A percentile compares a stretch with the other conserved stretches of the same genome.
Conservation (phyloP, 441 rosid species). For the Pelargonium fulgidum region DNA sequence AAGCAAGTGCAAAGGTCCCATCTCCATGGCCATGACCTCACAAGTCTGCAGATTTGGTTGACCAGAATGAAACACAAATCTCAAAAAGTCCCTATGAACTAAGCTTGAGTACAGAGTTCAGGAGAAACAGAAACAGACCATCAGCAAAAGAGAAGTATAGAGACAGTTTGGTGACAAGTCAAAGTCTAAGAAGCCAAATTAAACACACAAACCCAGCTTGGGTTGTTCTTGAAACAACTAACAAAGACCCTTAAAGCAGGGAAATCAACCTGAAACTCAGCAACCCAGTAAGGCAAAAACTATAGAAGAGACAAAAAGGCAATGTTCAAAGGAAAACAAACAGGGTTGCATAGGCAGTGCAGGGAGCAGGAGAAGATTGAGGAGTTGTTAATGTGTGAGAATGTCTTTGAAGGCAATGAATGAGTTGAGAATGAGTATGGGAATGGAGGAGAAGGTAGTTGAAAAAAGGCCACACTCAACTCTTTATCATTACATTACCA, state of each 20-base stretch:
- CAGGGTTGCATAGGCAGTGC: background rate
- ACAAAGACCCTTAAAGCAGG: too few species aligned
- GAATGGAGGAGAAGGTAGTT: conserved; percentile 23
- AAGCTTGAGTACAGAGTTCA: conserved; percentile 16
- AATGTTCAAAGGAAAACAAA: conserved; percentile 11
- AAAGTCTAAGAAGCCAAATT: background rate
- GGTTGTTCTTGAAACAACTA: too few species aligned
- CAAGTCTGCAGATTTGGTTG: background rate
- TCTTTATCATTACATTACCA: background rate
- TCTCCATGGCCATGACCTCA: conserved; percentile 12
- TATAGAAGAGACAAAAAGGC: background rate
- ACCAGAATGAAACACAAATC: conserved; percentile 2
- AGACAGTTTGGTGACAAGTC: too few species aligned
- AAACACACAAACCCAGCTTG: background rate
- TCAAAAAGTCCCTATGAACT: conserved; percentile 15
- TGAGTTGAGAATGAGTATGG: background rate
- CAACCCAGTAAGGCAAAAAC: conserved; percentile 2
- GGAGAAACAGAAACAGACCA: conserved; percentile 25
- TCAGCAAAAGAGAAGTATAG: conserved; percentile 8
- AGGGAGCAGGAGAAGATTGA: conserved; percentile 13
- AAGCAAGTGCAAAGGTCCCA: conserved; percentile 37
- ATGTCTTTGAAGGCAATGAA: conserved; percentile 10
- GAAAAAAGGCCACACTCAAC: conserved; percentile 18
- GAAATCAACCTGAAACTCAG: background rate
- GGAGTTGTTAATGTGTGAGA: background rate